Evolutionary conservation across 495 filamentous ascomycete species (phyloP).

Genomic region (Rostrohypoxylon terebratum): DNA sequence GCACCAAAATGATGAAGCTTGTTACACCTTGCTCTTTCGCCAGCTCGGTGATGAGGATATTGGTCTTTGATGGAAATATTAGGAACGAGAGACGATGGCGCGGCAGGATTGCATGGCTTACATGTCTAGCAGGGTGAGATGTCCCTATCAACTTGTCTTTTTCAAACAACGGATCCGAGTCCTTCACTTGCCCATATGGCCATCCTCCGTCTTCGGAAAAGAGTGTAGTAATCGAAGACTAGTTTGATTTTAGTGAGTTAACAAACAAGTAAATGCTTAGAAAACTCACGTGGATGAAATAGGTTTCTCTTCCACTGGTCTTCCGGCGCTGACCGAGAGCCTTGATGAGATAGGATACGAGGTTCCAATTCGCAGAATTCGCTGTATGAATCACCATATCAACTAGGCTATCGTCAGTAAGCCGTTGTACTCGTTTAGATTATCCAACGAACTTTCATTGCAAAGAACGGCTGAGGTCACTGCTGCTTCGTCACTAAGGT

Average conservation of each 20-base stretch:
- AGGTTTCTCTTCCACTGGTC: neutral
- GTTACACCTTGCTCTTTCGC: neutral
- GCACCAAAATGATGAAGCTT: slow-evolving; percentile 45
- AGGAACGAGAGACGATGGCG: neutral
- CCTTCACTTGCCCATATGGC: slow-evolving; percentile 9
- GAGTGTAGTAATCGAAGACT: slow-evolving; percentile 10
- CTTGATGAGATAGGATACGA: slow-evolving; percentile 12
- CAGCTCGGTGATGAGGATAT: slow-evolving; percentile 8
- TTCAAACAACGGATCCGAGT: slow-evolving; percentile 5
- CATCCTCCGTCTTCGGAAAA: slow-evolving; percentile 13
- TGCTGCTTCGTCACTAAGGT: slow-evolving; percentile 4
- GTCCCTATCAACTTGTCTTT: slow-evolving; percentile 10
- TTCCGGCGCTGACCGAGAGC: slow-evolving; percentile 8
- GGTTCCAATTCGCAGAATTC: neutral
- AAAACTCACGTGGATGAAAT: slow-evolving; percentile 17
- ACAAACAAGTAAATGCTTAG: neutral
- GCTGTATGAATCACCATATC: slow-evolving; percentile 11
- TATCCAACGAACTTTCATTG: neutral
- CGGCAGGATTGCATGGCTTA: neutral
- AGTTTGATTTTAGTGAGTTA: neutral
- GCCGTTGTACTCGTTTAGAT: neutral
- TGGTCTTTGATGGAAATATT: neutral
- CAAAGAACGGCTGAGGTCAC: neutral
- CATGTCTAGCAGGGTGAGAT: slow-evolving; percentile 5
- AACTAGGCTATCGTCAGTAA: neutral